Base-by-base conservation (phyloP, 164 flowering plant genomes). In the Stephania japonica region DNA sequence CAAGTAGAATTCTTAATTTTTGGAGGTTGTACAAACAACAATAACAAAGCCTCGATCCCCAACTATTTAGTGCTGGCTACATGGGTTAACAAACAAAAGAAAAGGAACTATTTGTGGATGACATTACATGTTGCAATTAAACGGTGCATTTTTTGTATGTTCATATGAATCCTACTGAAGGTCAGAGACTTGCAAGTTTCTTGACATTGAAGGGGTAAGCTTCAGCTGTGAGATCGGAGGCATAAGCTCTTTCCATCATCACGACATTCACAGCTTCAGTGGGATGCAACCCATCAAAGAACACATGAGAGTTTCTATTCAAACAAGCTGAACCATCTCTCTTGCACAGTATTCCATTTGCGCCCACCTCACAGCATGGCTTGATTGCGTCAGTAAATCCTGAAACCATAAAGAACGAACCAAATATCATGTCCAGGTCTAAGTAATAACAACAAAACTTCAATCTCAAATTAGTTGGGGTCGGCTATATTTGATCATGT, bases 251-350 rank as follows among this genome's bases (percentile, higher is more conserved):
- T 11, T 68, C 75, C 3, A 87, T 91, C 14, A 91, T 75, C 6
- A 75, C 61, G 21, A 27, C 65, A 73, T 87, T 84, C n/a, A 88
- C 87, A 41, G 88, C 88, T 72, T 89, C 90, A 19, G 90, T 84
- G 10, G 87, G 87, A 78, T 91, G 93, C 72, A 86, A 67, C 18
- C 91, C 96, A 76, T 91, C 96, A 67, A 86, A 91, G 80, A 74
- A 91, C 61, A 87, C 84, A 72, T 86, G 75, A 18, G 12, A 13
- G 7, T 7, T 74, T 59, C 93, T 79, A 41, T 87, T 70, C 12
- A n/a, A 25, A 76, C 93, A 88, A 1, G 72, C 71, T 0, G 12
- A 1, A 1, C 91, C 92, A 1, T 73, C 80, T 77, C 75, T 80
- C 67, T 71, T 80, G 86, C 96, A 89, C 23, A 81, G 42, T 21